Base-by-base conservation (phyloP, 805 yeast genomes). In the Starmera quercuum region DNA sequence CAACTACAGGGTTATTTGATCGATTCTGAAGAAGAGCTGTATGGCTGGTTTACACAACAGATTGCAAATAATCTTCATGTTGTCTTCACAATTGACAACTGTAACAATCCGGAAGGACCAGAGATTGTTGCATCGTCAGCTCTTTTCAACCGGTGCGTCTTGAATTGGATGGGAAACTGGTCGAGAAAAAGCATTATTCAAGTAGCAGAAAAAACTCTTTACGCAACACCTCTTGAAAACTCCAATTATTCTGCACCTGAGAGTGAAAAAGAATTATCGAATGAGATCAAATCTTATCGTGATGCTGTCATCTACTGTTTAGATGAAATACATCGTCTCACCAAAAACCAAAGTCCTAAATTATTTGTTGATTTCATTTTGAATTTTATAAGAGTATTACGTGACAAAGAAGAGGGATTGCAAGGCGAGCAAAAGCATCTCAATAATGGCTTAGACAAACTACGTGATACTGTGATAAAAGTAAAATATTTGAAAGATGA, bases 101-200 rank as follows among this genome's bases (percentile, higher is more conserved):
- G 75, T 0, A 56, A 64, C 12, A 41, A 47, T 2, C 26, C 37
- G 2, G 27, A 35, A 6, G 43, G 53, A 7, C 64, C 78, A 0
- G 71, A 68, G 14, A 64, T 78, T 11, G 65, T 80, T 2, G 64
- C 86, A 0, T 88, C 96, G 0, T 95, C 96, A 0, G 97, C 97
- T 0, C 59, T 88, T 22, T 79, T 85, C 57, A 88, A 88, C 49
- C 64, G 97, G 49, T 88, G 97, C 63, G 94, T 85, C 2, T 57
- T 90, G 25, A 75, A 80, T 48, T 84, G 90, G 87, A 76, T 86
- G 80, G 95, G 95, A 5, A 75, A 75, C 34, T 88, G 97, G 96
- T 64, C 79, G 0, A 38, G 44, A 4, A 38, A 47, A 0, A 59
- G 86, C 0, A 53, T 79, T 31, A 34, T 40, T 6, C 73, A 74